A percentile compares a stretch with the other conserved stretches of the same genome.
These are phyloP conservation scores for Fusarium sp. DNA, from an alignment of 2,329 filamentous ascomycete genomes.

Conservation along the genomic window DNA sequence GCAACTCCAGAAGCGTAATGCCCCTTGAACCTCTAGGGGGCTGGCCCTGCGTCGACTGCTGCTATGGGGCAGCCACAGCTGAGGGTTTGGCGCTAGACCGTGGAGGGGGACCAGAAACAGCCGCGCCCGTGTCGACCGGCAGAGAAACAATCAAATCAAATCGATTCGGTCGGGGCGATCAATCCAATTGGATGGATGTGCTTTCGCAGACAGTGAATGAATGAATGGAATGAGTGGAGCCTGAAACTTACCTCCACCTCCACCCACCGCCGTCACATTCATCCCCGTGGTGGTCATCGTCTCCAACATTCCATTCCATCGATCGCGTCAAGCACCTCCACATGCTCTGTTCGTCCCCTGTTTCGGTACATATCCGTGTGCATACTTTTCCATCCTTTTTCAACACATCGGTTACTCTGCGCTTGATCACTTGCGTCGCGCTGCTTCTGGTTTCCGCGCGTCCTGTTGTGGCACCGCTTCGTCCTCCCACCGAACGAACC, in stretches of 20 bases:
- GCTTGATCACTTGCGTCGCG: constrained; percentile 7
- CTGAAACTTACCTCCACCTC: constrained; percentile 19
- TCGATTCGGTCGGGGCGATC: not conserved
- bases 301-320: constrained; percentile 10
- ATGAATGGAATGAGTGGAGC: constrained; percentile 1
- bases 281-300: constrained; percentile 6
- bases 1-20: not conserved
- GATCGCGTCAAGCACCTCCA: not conserved
- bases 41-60: not conserved
- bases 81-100: not conserved
- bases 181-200: constrained; percentile 7
- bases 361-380: not conserved
- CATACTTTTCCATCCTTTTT: not conserved
- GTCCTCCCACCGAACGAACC: constrained; percentile 7
- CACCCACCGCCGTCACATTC: not conserved
- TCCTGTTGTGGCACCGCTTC: constrained; percentile 23
- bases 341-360: not conserved
- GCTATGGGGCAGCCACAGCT: not conserved
- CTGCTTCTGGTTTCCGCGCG: constrained; percentile 17
- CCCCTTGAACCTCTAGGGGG: not conserved
- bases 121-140: not conserved
- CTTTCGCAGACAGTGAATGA: not conserved
- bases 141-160: not conserved
- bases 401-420: not conserved
- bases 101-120: not conserved